Base-by-base conservation (phyloP, 495 filamentous ascomycete genomes). In the Neurospora tetraspora region DNA sequence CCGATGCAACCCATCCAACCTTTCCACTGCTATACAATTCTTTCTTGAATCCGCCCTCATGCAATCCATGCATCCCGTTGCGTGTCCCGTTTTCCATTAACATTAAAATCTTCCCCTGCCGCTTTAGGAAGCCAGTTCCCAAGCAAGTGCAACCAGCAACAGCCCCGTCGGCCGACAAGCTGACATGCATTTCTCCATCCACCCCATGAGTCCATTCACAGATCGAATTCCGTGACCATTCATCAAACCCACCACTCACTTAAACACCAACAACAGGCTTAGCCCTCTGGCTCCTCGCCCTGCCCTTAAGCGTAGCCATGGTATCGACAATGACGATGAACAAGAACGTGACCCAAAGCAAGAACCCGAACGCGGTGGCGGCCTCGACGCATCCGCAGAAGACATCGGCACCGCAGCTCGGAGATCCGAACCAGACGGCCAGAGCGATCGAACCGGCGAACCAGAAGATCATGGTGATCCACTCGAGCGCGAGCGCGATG, bases 381-480 rank as follows among this genome's bases (percentile, higher is more conserved):
- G 85, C 84, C 71, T 86, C 77, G 31, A 76, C 73, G 16, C 78
- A 75, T 20, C 82, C 80, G 78, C 84, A 86, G n/a, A 70, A 80
- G 0, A 68, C 61, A 68, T 76, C 69, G 45, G 73, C 76, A 9
- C 71, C 71, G 73, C 83, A 81, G 11, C 77, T 70, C 9, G 83
- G 82, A 2, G 85, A 78, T 20, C 84, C 86, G 61, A 92, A 79
- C 72, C 85, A 83, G 5, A 88, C 89, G 3, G 89, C 92, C 2
- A 93, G 77, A 0, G 92, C 92, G 78, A 96, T 89, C 73, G 91
- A 91, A 36, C 92, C 93, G 0, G 90, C 89, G 78, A 97, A 94
- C 94, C 94, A 96, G 85, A 95, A 94, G 43, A 94, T 85, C 85
- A 89, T 90, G n/a, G 93, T 94, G 14, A 95, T 68, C 61, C 82